phyloP scores from a whole-genome alignment of 192 early-diverging fungal genomes.

The Backusella circina region DNA sequence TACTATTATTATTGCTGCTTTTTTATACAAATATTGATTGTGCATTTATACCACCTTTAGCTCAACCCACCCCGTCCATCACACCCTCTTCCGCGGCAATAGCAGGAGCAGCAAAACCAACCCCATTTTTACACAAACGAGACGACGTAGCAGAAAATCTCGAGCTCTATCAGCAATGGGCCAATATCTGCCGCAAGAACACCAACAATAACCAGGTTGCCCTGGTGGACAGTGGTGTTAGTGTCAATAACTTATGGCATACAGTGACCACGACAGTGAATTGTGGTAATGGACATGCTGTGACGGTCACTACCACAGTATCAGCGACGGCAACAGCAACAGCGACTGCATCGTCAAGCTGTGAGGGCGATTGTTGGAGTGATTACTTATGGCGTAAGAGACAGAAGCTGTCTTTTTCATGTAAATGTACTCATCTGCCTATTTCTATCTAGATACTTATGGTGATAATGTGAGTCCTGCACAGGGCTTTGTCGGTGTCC shows the following conservation, averaged over 20 bases:
- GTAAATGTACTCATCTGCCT: not conserved
- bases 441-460: conserved; percentile 27
- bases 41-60: not conserved
- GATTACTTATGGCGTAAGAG: conserved; percentile 32
- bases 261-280: conserved; percentile 17
- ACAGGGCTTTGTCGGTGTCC: conserved; percentile 36
- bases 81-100: not conserved
- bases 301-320: conserved; percentile 23
- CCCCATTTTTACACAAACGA: not conserved
- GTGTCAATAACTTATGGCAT: conserved; percentile 8
- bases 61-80: not conserved
- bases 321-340: conserved; percentile 14
- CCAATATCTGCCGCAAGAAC: not conserved
- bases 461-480: conserved; percentile 35
- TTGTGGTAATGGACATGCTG: conserved; percentile 23
- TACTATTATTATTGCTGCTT: not conserved
- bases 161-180: conserved; percentile 18
- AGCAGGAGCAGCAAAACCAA: not conserved
- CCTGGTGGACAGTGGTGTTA: not conserved
- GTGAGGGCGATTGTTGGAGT: conserved; percentile 24
- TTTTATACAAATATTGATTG: not conserved
- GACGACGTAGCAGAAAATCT: conserved; percentile 1
- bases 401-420: not conserved
- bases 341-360: not conserved
- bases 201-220: not conserved